Conservation (phyloP, 116 monocot genomes). For the Papilionanthe hybrid region DNA sequence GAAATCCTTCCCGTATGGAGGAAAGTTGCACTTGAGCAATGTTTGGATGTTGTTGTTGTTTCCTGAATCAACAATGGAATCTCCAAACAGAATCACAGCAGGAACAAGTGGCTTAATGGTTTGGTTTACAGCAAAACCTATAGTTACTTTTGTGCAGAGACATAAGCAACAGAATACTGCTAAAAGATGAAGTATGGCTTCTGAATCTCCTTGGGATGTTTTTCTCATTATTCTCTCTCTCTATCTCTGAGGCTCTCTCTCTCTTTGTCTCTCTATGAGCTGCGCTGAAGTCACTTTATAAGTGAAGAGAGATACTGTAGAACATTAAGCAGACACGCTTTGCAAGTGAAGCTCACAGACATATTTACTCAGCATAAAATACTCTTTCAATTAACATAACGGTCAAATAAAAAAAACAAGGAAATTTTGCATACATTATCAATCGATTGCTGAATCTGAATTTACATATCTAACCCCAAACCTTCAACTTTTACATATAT, state of each 20-base stretch:
- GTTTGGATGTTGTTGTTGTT: conserved; percentile 59
- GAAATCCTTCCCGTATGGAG: conserved; percentile 72
- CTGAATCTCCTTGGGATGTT: neutral
- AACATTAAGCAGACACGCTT: neutral
- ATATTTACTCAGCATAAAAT: too few relatives aligned
- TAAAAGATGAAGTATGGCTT: neutral
- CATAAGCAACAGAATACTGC: neutral
- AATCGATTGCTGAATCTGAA: too few relatives aligned
- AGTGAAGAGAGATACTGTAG: neutral
- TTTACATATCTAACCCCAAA: too few relatives aligned
- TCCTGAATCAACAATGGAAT: conserved; percentile 73
- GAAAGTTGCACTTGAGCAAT: conserved; percentile 43
- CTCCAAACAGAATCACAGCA: conserved; percentile 64
- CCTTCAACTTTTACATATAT: too few relatives aligned
- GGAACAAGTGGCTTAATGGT: conserved; percentile 20
- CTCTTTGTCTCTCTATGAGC: neutral
- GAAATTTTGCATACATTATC: too few relatives aligned
- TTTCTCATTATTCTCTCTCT: neutral
- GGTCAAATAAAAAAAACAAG: too few relatives aligned
- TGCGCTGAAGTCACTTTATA: neutral
- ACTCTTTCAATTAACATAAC: too few relatives aligned
- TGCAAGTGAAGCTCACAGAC: too few relatives aligned
- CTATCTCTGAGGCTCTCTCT: neutral
- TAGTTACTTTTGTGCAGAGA: neutral
- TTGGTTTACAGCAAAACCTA: neutral